These are phyloP conservation scores for Coniochaeta hoffmannii DNA, from an alignment of 2,329 filamentous ascomycete species.

Conservation along the genomic window DNA sequence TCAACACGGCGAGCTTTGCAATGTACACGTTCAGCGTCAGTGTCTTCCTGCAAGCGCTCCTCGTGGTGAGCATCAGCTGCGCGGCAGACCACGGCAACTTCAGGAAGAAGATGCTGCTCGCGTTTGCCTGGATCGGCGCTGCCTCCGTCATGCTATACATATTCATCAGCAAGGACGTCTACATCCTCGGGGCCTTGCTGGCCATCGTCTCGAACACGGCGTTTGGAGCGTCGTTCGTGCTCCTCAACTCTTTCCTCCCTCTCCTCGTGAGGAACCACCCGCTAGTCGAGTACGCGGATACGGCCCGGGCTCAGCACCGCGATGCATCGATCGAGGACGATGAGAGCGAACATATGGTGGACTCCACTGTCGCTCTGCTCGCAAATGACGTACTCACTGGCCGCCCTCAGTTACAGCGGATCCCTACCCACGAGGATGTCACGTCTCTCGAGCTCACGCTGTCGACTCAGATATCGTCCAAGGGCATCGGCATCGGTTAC, in stretches of 20 bases:
- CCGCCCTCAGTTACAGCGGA: conserved; percentile 26
- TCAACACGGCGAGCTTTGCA: conserved; percentile 92
- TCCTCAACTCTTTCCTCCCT: conserved; percentile 91
- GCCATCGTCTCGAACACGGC: conserved; percentile 90
- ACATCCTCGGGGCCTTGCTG: conserved; percentile 72
- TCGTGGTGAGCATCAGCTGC: conserved; percentile 94
- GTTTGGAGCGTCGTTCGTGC: conserved; percentile 89
- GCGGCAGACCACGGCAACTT: conserved; percentile 91
- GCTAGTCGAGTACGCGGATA: conserved; percentile 24
- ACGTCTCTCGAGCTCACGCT: conserved; percentile 65
- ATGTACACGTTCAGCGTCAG: conserved; percentile 98
- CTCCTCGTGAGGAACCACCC: conserved; percentile 84
- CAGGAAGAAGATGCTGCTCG: conserved; percentile 78
- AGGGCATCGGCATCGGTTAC: conserved; percentile 91
- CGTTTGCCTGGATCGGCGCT: conserved; percentile 79
- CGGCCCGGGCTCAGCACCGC: conserved; percentile 21
- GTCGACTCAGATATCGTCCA: conserved; percentile 85
- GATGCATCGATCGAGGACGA: conserved; percentile 21
- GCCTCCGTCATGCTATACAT: conserved; percentile 84
- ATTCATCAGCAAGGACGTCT: conserved; percentile 65
- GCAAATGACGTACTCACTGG: conserved; percentile 22
- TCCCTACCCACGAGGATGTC: conserved; percentile 37
- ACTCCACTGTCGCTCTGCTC: conserved; percentile 42
- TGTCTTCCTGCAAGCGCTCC: conserved; percentile 77
- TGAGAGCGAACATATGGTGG: conserved; percentile 20